Conservation (phyloP, 208 protist species). For the Acanthamoeba triangularis region DNA sequence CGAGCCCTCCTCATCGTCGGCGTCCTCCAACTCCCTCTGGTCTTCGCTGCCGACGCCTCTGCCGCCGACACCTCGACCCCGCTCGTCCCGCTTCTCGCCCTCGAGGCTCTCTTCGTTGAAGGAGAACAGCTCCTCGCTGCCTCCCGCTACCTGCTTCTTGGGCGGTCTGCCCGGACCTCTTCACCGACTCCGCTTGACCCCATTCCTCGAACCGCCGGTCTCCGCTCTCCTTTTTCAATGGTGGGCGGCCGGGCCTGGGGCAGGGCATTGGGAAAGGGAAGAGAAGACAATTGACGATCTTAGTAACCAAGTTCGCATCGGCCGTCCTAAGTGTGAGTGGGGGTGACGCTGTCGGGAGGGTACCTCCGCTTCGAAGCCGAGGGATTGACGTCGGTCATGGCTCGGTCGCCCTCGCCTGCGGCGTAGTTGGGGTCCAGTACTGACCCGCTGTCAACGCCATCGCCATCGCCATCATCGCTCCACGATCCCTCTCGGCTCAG, state of each 20-base stretch:
- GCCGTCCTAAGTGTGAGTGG: not conserved
- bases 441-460: not conserved
- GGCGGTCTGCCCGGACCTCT: slow-evolving; percentile 2
- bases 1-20: not conserved
- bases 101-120: slow-evolving; percentile 57
- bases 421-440: no score
- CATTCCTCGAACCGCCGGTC: not conserved
- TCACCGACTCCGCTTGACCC: not conserved
- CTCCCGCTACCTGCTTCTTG: not conserved
- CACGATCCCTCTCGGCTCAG: not conserved
- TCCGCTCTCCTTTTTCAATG: not conserved
- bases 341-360: not conserved
- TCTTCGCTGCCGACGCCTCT: not conserved
- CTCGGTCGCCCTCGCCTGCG: not conserved
- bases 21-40: not conserved
- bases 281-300: not conserved
- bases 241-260: not conserved
- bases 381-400: not conserved
- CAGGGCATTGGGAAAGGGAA: no score
- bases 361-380: not conserved
- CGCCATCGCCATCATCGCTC: not conserved
- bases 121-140: slow-evolving; percentile 51
- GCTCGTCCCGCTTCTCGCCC: slow-evolving; percentile 15
- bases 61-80: not conserved
- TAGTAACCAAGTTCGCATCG: no score